These are phyloP conservation scores for Salvia miltiorrhiza DNA, from an alignment of 257 asterid species.

Conservation along the genomic window DNA sequence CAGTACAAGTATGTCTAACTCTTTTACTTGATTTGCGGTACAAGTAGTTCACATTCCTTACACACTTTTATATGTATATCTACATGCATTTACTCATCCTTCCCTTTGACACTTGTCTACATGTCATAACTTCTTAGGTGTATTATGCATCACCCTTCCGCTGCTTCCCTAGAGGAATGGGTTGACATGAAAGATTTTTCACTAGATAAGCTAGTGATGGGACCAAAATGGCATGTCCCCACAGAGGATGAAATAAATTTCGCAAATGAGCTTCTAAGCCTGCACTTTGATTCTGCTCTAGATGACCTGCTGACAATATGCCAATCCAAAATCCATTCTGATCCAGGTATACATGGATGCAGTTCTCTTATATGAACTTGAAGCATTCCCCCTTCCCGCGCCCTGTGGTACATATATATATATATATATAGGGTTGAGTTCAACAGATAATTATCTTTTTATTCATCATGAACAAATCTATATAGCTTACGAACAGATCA, in stretches of 20 bases:
- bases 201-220: conserved; percentile 43
- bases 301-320: conserved; percentile 80
- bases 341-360: conserved; percentile 59
- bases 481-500: too few relatives aligned
- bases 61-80: conserved; percentile 13
- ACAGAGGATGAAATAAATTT: conserved; percentile 71
- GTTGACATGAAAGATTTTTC: conserved; percentile 69
- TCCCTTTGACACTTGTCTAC: conserved; percentile 14
- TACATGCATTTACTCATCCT: neutral
- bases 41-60: conserved; percentile 10
- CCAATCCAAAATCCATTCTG: conserved; percentile 81
- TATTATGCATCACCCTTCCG: conserved; percentile 52
- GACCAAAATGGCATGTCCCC: conserved; percentile 95
- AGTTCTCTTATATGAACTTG: conserved; percentile 14
- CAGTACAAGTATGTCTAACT: conserved; percentile 70
- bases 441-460: too few relatives aligned
- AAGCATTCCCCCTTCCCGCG: neutral
- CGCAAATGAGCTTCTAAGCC: conserved; percentile 82
- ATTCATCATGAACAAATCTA: too few relatives aligned
- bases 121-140: conserved; percentile 55
- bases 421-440: too few relatives aligned
- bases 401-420: neutral
- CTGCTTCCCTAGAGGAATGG: conserved; percentile 84
- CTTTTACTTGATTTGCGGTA: conserved; percentile 18
- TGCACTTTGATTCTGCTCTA: conserved; percentile 84